A percentile compares a stretch with the other conserved stretches of the same genome.
phyloP scores from a whole-genome alignment of 306 rosid species.

The Cyclanthera cordifolia region DNA sequence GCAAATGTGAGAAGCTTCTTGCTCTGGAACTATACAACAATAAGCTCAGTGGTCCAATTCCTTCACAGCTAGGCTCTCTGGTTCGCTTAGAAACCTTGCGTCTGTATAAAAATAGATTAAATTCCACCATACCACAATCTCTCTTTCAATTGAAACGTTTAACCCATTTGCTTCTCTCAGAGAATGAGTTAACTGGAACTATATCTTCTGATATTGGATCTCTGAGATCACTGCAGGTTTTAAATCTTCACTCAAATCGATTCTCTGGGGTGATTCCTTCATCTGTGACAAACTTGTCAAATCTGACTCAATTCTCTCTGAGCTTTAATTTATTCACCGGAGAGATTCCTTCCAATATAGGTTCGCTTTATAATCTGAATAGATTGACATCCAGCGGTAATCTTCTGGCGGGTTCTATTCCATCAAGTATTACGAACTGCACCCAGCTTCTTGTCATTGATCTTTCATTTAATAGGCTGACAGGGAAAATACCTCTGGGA shows the following conservation, averaged over 20 bases:
- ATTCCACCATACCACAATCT: slow-evolving; percentile 56
- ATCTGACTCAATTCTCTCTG: slow-evolving; percentile 45
- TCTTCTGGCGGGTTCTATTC: slow-evolving; percentile 44
- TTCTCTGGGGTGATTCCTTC: slow-evolving; percentile 54
- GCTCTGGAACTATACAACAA: slow-evolving; percentile 40
- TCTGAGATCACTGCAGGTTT: slow-evolving; percentile 40
- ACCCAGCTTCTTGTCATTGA: slow-evolving; percentile 35
- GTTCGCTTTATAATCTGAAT: slow-evolving; percentile 49
- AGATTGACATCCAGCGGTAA: slow-evolving; percentile 30
- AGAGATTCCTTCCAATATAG: slow-evolving; percentile 56
- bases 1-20: slow-evolving; percentile 37
- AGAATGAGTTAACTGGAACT: slow-evolving; percentile 51
- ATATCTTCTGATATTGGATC: slow-evolving; percentile 56
- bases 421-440: slow-evolving; percentile 59
- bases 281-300: slow-evolving; percentile 54
- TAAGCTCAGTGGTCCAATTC: slow-evolving; percentile 44
- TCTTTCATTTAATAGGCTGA: slow-evolving; percentile 32
- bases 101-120: slow-evolving; percentile 38
- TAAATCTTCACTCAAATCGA: slow-evolving; percentile 54
- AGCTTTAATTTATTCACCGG: slow-evolving; percentile 60
- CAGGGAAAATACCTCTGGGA: slow-evolving; percentile 59
- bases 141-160: slow-evolving; percentile 44
- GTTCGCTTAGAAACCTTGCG: slow-evolving; percentile 32
- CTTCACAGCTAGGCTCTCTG: slow-evolving; percentile 54
- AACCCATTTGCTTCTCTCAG: slow-evolving; percentile 46